Evolutionary conservation across 192 early-diverging fungal genomes (phyloP).

Genomic region (Backusella mclennaniae): DNA sequence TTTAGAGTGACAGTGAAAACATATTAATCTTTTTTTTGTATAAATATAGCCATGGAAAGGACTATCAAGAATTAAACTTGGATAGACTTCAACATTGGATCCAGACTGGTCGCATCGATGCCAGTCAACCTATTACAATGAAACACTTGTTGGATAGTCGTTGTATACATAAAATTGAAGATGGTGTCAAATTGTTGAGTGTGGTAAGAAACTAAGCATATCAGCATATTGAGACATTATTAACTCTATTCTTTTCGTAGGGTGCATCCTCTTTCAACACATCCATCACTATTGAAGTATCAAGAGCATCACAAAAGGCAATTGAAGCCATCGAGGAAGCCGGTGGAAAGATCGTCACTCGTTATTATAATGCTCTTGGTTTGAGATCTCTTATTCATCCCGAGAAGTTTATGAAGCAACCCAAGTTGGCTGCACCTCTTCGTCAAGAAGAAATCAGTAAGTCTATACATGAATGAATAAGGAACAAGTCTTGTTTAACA

Average conservation of each 20-base stretch:
- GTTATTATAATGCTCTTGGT: conserved; percentile 76
- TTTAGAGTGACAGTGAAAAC: background rate
- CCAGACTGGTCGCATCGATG: conserved; percentile 77
- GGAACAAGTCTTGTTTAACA: background rate
- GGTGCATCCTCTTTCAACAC: conserved; percentile 77
- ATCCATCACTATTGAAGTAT: conserved; percentile 83
- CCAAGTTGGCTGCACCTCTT: conserved; percentile 64
- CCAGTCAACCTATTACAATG: conserved; percentile 79
- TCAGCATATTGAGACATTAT: background rate
- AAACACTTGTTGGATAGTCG: conserved; percentile 66
- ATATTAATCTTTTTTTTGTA: background rate
- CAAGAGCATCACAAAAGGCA: conserved; percentile 73
- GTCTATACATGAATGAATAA: background rate
- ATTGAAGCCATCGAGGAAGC: conserved; percentile 77
- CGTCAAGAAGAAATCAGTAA: conserved; percentile 60
- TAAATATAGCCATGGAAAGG: conserved; percentile 49
- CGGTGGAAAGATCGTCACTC: conserved; percentile 79
- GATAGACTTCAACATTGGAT: conserved; percentile 94
- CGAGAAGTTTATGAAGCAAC: conserved; percentile 71
- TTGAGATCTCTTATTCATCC: conserved; percentile 78
- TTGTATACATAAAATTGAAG: conserved; percentile 71
- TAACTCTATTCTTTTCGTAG: conserved; percentile 28
- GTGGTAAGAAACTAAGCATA: conserved; percentile 38
- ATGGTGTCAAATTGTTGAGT: conserved; percentile 83
- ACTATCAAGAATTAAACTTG: conserved; percentile 74